Percentiles rank a stretch among this genome's conserved stretches.
These are phyloP conservation scores for Chaetomium sp. DNA, from an alignment of 2,329 filamentous ascomycete species.

Conservation along the genomic window DNA sequence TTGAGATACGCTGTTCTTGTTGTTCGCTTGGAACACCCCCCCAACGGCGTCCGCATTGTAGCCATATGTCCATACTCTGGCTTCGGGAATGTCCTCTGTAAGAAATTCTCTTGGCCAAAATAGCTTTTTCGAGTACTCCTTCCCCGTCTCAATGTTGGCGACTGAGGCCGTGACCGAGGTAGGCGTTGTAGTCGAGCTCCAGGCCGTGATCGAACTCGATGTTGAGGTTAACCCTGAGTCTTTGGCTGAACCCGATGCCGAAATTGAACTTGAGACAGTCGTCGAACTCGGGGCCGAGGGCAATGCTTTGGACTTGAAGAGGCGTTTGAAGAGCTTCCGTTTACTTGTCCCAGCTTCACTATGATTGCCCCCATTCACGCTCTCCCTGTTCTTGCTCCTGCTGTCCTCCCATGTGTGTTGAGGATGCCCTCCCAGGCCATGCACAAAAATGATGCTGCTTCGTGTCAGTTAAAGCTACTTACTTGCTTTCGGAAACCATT, in stretches of 20 bases:
- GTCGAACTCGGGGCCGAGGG: background rate
- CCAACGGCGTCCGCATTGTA: conserved; percentile 34
- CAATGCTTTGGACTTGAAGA: conserved; percentile 4
- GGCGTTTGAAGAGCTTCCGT: conserved; percentile 9
- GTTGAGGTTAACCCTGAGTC: no score
- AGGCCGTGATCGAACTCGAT: no score
- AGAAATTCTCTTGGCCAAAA: conserved; percentile 35
- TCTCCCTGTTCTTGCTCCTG: background rate
- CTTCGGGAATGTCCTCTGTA: conserved; percentile 30
- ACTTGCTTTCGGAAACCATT: background rate
- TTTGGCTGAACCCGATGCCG: no score
- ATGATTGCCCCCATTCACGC: background rate
- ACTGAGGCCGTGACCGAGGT: background rate
- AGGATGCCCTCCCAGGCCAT: conserved; percentile 32
- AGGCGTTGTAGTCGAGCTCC: no score
- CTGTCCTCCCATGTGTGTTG: conserved; percentile 28
- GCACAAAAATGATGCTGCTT: conserved; percentile 31
- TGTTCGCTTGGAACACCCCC: conserved; percentile 31
- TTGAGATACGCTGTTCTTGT: conserved; percentile 31
- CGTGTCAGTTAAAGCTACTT: background rate
- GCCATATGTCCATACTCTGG: conserved; percentile 35
- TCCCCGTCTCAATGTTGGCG: background rate
- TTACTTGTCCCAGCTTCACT: conserved; percentile 6
- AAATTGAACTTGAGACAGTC: no score
- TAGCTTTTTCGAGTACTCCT: conserved; percentile 7